Percentiles rank a stretch among this genome's conserved stretches.
Conservation (phyloP, 2,329 filamentous ascomycete genomes). For the Alternaria sp. region DNA sequence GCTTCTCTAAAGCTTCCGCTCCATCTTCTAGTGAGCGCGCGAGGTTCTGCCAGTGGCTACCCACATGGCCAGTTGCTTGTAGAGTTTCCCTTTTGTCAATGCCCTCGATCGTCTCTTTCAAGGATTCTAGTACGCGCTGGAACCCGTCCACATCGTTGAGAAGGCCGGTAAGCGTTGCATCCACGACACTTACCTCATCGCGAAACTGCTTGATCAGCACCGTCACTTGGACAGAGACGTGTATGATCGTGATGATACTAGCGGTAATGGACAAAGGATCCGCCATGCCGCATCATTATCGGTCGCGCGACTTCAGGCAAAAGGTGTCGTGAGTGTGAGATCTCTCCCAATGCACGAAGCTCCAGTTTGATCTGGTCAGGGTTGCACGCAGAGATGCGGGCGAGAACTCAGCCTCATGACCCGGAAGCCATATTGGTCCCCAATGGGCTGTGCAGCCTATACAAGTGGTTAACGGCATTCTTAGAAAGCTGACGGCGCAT, state of each 20-base stretch:
- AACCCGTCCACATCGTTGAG: conserved; percentile 34
- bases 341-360: neutral
- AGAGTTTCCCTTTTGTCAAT: conserved; percentile 26
- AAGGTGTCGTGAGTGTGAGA: neutral
- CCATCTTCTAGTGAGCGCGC: conserved; percentile 34
- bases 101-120: conserved; percentile 37
- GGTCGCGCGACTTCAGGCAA: conserved; percentile 4
- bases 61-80: conserved; percentile 31
- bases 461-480: neutral
- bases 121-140: conserved; percentile 31
- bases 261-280: conserved; percentile 35
- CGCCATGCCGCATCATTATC: conserved; percentile 17
- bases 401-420: conserved; percentile 10
- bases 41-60: conserved; percentile 37
- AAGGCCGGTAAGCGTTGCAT: conserved; percentile 32
- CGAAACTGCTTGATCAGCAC: conserved; percentile 31
- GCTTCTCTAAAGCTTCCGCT: conserved; percentile 25
- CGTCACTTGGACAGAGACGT: conserved; percentile 28
- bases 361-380: conserved; percentile 11
- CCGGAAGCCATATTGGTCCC: conserved; percentile 7
- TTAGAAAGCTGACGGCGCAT: neutral
- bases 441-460: neutral
- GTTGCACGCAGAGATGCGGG: neutral
- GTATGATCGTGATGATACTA: conserved; percentile 29
- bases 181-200: conserved; percentile 31